Evolutionary conservation across 164 flowering plant genomes (phyloP).

Genomic region (Kingdonia uniflora): DNA sequence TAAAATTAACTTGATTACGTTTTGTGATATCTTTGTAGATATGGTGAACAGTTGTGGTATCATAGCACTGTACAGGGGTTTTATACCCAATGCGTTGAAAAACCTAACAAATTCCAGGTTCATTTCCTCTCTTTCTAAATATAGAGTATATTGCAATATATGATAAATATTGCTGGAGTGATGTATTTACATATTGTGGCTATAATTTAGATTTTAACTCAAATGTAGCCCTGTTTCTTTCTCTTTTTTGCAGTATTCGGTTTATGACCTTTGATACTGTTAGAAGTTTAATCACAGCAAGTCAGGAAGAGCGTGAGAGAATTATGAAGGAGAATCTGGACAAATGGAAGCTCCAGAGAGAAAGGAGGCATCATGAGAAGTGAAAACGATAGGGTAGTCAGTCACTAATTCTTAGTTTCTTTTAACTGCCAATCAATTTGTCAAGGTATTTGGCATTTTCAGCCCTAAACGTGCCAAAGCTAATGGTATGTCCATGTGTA

Average conservation of each 20-base stretch:
- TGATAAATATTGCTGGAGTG: no score
- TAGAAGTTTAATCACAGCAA: conserved; percentile 53
- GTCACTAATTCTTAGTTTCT: background rate
- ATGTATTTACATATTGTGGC: no score
- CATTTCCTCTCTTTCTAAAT: no score
- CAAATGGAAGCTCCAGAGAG: conserved; percentile 14
- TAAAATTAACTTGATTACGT: no score
- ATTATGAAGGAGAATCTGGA: conserved; percentile 54
- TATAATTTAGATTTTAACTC: no score
- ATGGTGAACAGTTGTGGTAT: conserved; percentile 72
- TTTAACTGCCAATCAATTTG: no score
- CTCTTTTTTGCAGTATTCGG: conserved; percentile 72
- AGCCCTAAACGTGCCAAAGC: no score
- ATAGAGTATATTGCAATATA: no score
- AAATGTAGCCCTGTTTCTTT: no score
- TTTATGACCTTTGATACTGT: conserved; percentile 83
- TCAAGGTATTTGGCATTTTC: no score
- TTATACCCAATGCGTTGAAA: conserved; percentile 81
- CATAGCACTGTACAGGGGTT: conserved; percentile 72
- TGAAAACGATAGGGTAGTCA: conserved; percentile 1
- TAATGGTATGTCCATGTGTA: no score
- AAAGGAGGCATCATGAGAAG: background rate
- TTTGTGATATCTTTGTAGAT: conserved; percentile 29
- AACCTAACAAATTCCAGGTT: conserved; percentile 85
- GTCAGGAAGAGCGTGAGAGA: conserved; percentile 66